Evolutionary conservation across 192 early-diverging fungal genomes (phyloP).

Genomic region (Cetraspora pellucida): DNA sequence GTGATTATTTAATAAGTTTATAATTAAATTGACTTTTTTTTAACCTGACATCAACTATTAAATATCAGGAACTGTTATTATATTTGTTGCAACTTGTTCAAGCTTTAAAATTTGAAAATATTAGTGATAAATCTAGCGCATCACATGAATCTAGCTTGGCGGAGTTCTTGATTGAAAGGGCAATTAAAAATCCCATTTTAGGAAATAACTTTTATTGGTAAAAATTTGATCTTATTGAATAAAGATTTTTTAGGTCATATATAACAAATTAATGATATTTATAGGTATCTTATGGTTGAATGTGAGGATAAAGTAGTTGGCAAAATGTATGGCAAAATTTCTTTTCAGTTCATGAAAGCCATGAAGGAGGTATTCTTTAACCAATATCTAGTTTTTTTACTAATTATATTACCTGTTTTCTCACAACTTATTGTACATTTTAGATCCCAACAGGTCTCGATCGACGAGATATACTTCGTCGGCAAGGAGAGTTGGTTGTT

Average conservation of each 20-base stretch:
- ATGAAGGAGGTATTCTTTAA: conserved; percentile 57
- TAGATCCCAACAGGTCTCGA: conserved; percentile 45
- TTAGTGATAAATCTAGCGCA: conserved; percentile 50
- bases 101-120: conserved; percentile 93
- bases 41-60: not conserved
- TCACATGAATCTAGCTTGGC: conserved; percentile 68
- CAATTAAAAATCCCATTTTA: conserved; percentile 78
- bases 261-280: too few species aligned
- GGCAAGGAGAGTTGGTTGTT: conserved; percentile 86
- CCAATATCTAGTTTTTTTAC: not conserved
- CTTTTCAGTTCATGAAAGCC: conserved; percentile 77
- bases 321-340: conserved; percentile 85
- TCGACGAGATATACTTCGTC: conserved; percentile 72
- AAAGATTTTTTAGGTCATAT: too few species aligned
- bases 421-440: not conserved
- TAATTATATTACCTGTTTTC: conserved; percentile 1
- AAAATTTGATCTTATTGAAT: not conserved
- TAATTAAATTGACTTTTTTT: conserved; percentile 14
- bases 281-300: conserved; percentile 94
- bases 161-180: conserved; percentile 88
- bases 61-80: conserved; percentile 78
- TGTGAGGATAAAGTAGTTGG: conserved; percentile 88
- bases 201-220: conserved; percentile 97
- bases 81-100: conserved; percentile 98
- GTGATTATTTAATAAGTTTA: not conserved